These are phyloP conservation scores for Strigomonas culicis DNA, from an alignment of 208 protist genomes.

Conservation along the genomic window DNA sequence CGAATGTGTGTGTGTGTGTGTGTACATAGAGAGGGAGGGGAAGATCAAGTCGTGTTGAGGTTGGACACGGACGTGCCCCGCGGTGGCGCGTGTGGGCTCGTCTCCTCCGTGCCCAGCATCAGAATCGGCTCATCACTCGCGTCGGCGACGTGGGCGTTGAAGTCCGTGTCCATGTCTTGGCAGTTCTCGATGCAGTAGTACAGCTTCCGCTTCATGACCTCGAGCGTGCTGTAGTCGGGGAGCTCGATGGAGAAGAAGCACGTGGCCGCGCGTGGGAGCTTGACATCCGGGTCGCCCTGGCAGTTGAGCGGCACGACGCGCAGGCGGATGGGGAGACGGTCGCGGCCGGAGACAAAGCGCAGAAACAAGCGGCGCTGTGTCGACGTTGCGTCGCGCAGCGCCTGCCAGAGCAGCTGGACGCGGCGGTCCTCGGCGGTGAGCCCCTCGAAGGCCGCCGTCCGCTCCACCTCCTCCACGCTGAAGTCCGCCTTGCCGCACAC, in stretches of 20 bases:
- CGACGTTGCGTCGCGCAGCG: constrained; percentile 79
- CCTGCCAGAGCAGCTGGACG: constrained; percentile 89
- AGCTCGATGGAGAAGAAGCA: constrained; percentile 96
- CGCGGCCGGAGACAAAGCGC: constrained; percentile 89
- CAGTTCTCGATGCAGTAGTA: constrained; percentile 96
- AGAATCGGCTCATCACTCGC: constrained; percentile 79
- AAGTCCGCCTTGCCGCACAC: constrained; percentile 92
- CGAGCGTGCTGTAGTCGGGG: constrained; percentile 92
- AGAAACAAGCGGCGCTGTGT: constrained; percentile 86
- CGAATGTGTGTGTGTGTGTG: neutral
- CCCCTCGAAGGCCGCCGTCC: constrained; percentile 81
- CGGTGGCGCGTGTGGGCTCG: neutral
- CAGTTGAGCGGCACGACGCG: constrained; percentile 69
- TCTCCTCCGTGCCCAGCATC: constrained; percentile 51
- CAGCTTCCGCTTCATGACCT: constrained; percentile 92
- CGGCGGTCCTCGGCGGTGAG: constrained; percentile 73
- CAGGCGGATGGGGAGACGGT: constrained; percentile 86
- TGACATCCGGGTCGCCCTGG: constrained; percentile 75
- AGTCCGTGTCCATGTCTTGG: constrained; percentile 93
- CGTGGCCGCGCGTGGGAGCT: constrained; percentile 91
- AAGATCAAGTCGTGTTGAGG: neutral
- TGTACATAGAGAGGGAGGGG: neutral
- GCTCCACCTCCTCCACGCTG: constrained; percentile 77
- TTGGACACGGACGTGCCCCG: neutral
- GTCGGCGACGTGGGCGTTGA: constrained; percentile 75